phyloP scores from a whole-genome alignment of 2,329 filamentous ascomycete species.

The Ophiostoma ulmi region DNA sequence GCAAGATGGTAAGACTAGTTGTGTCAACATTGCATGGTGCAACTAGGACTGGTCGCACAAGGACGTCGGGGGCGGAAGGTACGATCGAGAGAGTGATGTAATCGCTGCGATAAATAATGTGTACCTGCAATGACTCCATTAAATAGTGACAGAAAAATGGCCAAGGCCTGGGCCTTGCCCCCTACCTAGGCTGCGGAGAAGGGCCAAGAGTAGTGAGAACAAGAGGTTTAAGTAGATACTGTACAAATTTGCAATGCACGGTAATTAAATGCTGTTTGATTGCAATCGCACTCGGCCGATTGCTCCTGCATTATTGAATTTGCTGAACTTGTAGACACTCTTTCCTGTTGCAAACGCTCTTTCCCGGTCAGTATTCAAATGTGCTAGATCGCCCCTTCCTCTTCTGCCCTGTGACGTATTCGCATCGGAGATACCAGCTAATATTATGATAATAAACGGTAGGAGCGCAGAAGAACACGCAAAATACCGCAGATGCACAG shows the following conservation, averaged over 20 bases:
- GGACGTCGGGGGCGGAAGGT: not conserved
- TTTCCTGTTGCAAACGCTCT: no score
- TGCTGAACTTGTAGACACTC: no score
- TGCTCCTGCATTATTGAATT: not conserved
- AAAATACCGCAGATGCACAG: constrained; percentile 10
- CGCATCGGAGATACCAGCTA: not conserved
- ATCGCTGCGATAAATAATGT: not conserved
- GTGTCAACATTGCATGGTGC: not conserved
- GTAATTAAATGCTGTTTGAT: not conserved
- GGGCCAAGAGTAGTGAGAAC: not conserved
- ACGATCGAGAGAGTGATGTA: constrained; percentile 1
- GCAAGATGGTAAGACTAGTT: not conserved
- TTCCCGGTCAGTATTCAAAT: no score
- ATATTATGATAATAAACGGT: not conserved
- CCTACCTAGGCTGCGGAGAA: not conserved
- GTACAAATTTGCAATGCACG: no score
- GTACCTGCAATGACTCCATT: not conserved
- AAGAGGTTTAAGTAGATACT: not conserved
- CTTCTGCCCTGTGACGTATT: constrained; percentile 4
- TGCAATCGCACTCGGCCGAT: not conserved
- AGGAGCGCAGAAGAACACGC: not conserved
- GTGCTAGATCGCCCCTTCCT: not conserved
- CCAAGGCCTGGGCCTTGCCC: constrained; percentile 7
- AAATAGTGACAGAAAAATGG: not conserved
- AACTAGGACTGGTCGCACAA: not conserved